Conservation (phyloP, 768 basidiomycete genomes). For the Mycena albidolilacea region DNA sequence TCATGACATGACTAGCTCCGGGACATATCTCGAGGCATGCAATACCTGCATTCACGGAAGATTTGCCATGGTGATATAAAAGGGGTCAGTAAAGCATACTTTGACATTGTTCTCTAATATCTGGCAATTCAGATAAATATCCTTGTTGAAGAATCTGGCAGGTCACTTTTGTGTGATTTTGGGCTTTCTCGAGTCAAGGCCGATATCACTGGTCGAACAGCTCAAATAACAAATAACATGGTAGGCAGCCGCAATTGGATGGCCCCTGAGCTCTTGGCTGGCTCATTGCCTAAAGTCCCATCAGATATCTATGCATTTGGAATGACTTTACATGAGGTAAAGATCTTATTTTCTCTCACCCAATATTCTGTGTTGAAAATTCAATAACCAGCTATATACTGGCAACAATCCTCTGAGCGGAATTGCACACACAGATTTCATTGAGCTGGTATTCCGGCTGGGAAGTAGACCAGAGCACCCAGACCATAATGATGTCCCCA, state of each 20-base stretch:
- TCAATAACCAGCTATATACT: neutral
- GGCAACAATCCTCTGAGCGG: neutral
- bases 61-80: neutral
- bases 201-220: neutral
- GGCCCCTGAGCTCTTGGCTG: neutral
- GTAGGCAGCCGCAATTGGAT: conserved; percentile 3
- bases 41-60: neutral
- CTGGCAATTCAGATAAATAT: neutral
- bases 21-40: neutral
- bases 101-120: neutral
- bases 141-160: neutral
- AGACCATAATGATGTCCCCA: neutral
- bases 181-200: neutral
- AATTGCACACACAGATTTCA: conserved; percentile 1
- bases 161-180: conserved; percentile 4
- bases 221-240: neutral
- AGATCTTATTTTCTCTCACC: neutral
- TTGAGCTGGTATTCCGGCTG: neutral
- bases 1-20: neutral
- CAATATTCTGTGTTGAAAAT: neutral
- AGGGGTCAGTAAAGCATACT: neutral
- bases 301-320: neutral
- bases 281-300: neutral
- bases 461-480: neutral
- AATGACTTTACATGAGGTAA: conserved; percentile 2